Evolutionary conservation across 2,329 filamentous ascomycete species (phyloP).

Genomic region (Graphilbum ipis-grandicollis): DNA sequence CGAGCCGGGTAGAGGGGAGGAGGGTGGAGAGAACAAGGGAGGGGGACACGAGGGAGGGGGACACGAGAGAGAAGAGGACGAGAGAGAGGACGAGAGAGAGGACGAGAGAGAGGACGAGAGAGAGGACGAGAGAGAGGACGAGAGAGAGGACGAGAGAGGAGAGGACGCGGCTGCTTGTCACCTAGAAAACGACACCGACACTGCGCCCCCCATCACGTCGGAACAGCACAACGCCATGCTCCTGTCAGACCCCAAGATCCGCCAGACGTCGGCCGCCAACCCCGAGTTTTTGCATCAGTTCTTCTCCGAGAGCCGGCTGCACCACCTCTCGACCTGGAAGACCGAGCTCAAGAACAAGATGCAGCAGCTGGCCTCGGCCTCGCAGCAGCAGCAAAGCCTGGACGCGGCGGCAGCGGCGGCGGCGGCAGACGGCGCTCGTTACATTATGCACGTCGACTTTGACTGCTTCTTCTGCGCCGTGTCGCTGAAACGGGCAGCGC

Average conservation of each 20-base stretch:
- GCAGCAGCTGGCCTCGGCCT: slow-evolving; percentile 66
- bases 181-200: too few relatives aligned
- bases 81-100: too few relatives aligned
- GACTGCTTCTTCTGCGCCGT: slow-evolving; percentile 97
- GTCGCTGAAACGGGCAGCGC: slow-evolving; percentile 55
- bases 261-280: slow-evolving; percentile 81
- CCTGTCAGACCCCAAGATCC: slow-evolving; percentile 66
- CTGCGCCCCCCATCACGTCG: slow-evolving; percentile 43
- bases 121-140: too few relatives aligned
- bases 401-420: slow-evolving; percentile 8
- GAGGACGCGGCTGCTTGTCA: too few relatives aligned
- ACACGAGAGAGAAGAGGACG: too few relatives aligned
- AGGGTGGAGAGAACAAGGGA: slow-evolving; percentile 4
- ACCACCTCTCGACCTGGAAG: slow-evolving; percentile 95
- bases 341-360: slow-evolving; percentile 80
- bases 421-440: slow-evolving; percentile 24
- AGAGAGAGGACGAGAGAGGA: too few relatives aligned
- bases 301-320: slow-evolving; percentile 84
- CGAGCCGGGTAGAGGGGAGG: not conserved
- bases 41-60: too few relatives aligned
- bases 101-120: too few relatives aligned
- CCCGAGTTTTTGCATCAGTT: slow-evolving; percentile 89
- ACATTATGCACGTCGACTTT: slow-evolving; percentile 92
- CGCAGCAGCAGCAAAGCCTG: slow-evolving; percentile 49
- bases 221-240: slow-evolving; percentile 85